A percentile compares a stretch with the other conserved stretches of the same genome.
These are phyloP conservation scores for Corylus americana DNA, from an alignment of 306 rosid genomes.

Conservation along the genomic window DNA sequence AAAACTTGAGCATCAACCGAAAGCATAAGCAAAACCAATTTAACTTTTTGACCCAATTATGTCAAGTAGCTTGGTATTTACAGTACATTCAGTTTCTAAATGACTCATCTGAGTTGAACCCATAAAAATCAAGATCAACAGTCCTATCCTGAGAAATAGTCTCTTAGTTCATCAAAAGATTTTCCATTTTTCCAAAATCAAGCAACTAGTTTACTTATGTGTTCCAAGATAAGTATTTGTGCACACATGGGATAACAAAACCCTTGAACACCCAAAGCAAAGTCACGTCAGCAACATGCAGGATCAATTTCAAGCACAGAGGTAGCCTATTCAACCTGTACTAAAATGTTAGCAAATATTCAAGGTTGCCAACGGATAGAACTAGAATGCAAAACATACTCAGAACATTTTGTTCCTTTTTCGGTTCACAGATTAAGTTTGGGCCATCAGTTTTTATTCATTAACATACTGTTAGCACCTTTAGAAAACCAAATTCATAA, in stretches of 20 bases:
- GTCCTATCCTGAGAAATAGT: not conserved
- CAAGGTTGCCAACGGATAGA: not conserved
- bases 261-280: not conserved
- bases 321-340: not conserved
- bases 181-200: not conserved
- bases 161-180: not conserved
- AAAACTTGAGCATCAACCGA: not conserved
- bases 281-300: not conserved
- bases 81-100: not conserved
- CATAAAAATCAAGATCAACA: not conserved
- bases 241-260: not conserved
- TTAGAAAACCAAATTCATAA: conserved; percentile 18
- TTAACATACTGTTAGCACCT: not conserved
- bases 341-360: not conserved
- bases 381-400: not conserved
- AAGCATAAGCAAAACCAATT: not conserved
- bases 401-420: not conserved
- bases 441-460: not conserved
- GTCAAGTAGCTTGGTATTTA: not conserved
- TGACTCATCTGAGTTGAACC: not conserved
- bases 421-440: not conserved
- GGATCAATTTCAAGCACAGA: not conserved
- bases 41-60: not conserved
- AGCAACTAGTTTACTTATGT: not conserved
- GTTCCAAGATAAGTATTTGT: not conserved